A percentile compares a stretch with the other conserved stretches of the same genome.
Evolutionary conservation across 2,329 filamentous ascomycete genomes (phyloP).

Genomic region (Claviceps citrina): DNA sequence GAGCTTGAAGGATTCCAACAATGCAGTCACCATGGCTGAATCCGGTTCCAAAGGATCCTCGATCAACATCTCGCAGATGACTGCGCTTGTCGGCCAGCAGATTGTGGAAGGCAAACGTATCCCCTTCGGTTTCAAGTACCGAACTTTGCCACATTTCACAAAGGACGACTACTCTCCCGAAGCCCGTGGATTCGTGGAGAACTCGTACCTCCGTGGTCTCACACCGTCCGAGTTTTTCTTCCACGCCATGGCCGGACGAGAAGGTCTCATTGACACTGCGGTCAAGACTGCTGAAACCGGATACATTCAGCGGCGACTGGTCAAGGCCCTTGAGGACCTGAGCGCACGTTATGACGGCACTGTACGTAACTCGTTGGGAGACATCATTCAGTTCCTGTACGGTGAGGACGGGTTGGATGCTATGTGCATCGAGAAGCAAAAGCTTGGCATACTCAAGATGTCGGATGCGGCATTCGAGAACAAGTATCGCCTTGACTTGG

Average conservation of each 20-base stretch:
- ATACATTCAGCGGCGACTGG: constrained; percentile 95
- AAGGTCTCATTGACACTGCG: constrained; percentile 97
- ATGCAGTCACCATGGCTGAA: constrained; percentile 87
- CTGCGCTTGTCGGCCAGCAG: constrained; percentile 91
- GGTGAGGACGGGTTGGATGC: constrained; percentile 95
- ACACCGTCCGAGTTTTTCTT: constrained; percentile 98
- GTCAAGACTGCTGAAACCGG: constrained; percentile 99
- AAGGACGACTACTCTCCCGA: constrained; percentile 98
- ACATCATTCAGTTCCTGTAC: constrained; percentile 94
- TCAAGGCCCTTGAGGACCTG: constrained; percentile 95
- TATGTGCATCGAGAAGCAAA: constrained; percentile 83
- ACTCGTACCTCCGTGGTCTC: constrained; percentile 89
- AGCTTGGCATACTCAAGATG: constrained; percentile 70
- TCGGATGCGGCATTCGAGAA: constrained; percentile 64
- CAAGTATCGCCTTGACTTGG: constrained; percentile 69
- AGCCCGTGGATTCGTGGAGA: constrained; percentile 94
- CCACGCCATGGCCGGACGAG: constrained; percentile 99
- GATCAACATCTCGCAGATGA: constrained; percentile 99
- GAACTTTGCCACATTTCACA: constrained; percentile 91
- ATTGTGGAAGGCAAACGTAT: constrained; percentile 98
- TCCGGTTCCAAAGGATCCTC: constrained; percentile 97
- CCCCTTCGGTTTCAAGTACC: constrained; percentile 97
- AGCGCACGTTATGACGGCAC: constrained; percentile 97
- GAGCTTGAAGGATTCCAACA: constrained; percentile 89
- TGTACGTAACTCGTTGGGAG: constrained; percentile 88